These are phyloP conservation scores for Grosmannia clavigera DNA, from an alignment of 2,329 filamentous ascomycete genomes.

Conservation along the genomic window DNA sequence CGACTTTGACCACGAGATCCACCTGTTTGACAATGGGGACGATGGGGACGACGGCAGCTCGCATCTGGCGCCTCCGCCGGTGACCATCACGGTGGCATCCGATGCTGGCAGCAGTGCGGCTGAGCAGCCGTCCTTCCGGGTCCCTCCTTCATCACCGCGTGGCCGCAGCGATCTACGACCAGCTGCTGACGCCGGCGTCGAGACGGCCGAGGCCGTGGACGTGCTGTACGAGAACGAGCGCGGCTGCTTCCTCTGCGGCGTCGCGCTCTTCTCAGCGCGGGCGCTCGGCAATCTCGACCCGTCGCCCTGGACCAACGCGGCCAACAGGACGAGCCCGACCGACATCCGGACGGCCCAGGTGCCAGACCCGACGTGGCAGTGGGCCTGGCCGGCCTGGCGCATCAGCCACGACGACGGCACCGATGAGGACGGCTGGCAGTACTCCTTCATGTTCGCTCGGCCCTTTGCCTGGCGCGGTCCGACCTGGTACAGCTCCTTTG, in stretches of 20 bases:
- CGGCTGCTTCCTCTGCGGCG: conserved; percentile 78
- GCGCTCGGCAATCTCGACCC: conserved; percentile 82
- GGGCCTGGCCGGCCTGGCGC: conserved; percentile 59
- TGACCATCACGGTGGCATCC: not conserved
- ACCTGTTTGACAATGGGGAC: conserved; percentile 44
- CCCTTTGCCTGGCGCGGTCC: conserved; percentile 77
- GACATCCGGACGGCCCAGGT: conserved; percentile 77
- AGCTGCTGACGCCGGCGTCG: not conserved
- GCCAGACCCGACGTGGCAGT: conserved; percentile 90
- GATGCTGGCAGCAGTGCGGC: not conserved
- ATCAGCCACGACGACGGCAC: conserved; percentile 57
- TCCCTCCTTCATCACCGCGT: no score
- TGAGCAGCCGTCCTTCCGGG: no score
- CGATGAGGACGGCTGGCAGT: conserved; percentile 92
- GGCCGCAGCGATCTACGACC: not conserved
- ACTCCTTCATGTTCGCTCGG: conserved; percentile 74
- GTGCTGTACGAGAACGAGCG: conserved; percentile 93
- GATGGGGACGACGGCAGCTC: not conserved
- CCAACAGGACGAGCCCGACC: conserved; percentile 47
- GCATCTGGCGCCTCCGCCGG: not conserved
- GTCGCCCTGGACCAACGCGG: conserved; percentile 69
- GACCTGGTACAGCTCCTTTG: conserved; percentile 89
- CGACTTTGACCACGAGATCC: conserved; percentile 61
- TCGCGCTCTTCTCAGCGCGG: conserved; percentile 76
- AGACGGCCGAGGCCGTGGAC: conserved; percentile 48